phyloP scores from a whole-genome alignment of 2,329 filamentous ascomycete species.

The Stachybotrys echinatus region DNA sequence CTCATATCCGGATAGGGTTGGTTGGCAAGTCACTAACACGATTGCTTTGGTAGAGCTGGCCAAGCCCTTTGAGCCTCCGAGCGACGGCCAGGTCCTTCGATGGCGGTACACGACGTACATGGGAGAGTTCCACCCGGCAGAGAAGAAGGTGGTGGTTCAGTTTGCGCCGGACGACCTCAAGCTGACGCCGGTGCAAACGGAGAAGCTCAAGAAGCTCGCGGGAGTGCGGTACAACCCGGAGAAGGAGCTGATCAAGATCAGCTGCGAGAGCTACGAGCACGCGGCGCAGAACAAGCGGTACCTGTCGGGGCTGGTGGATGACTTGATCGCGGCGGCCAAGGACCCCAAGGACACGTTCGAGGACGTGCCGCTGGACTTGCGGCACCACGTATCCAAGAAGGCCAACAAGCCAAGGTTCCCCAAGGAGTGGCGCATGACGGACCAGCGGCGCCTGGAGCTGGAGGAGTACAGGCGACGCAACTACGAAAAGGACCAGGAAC shows the following conservation, averaged over 20 bases:
- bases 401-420: slow-evolving; percentile 70
- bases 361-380: slow-evolving; percentile 83
- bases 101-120: slow-evolving; percentile 98
- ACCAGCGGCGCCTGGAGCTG: slow-evolving; percentile 60
- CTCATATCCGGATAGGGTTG: too few species aligned
- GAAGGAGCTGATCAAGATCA: slow-evolving; percentile 79
- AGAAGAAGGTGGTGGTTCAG: slow-evolving; percentile 90
- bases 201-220: slow-evolving; percentile 82
- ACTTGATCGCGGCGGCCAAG: slow-evolving; percentile 69
- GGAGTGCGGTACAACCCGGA: slow-evolving; percentile 85
- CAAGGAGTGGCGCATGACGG: slow-evolving; percentile 73
- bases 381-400: slow-evolving; percentile 61
- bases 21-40: too few species aligned
- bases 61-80: slow-evolving; percentile 72
- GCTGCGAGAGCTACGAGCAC: slow-evolving; percentile 80
- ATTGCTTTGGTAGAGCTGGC: slow-evolving; percentile 67
- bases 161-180: slow-evolving; percentile 72
- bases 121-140: slow-evolving; percentile 86
- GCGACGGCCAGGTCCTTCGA: slow-evolving; percentile 65
- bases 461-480: slow-evolving; percentile 51
- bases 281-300: slow-evolving; percentile 97
- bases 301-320: slow-evolving; percentile 71
- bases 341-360: slow-evolving; percentile 76
- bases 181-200: slow-evolving; percentile 61
- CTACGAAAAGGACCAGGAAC: slow-evolving; percentile 48